Percentiles rank a stretch among this genome's conserved stretches.
Conservation (phyloP, 2,329 filamentous ascomycete species). For the Cladophialophora psammophila region DNA sequence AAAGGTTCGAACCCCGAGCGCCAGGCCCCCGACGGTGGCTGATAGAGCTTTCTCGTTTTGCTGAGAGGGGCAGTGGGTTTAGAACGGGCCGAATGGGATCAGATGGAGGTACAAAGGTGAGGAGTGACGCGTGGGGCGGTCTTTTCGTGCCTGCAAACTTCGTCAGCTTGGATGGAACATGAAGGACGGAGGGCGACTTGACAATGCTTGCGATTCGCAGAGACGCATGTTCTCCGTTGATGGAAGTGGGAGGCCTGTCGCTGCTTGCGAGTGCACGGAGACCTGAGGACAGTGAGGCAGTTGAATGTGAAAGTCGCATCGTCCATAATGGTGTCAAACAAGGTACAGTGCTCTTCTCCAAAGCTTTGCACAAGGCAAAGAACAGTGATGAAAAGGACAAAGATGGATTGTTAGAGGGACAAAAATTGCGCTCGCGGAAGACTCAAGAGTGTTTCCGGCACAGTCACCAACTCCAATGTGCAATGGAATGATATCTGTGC, state of each 20-base stretch:
- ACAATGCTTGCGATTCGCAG: background rate
- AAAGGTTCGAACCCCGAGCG: no score
- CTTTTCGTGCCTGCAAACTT: background rate
- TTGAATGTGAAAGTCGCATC: background rate
- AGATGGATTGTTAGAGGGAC: background rate
- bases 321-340: background rate
- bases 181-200: background rate
- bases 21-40: no score
- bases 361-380: constrained; percentile 21
- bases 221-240: background rate
- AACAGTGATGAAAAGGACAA: constrained; percentile 26
- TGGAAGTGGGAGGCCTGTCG: background rate
- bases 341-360: constrained; percentile 23
- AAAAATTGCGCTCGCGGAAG: constrained; percentile 29
- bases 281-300: background rate
- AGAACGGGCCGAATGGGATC: background rate
- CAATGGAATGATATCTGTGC: constrained; percentile 27
- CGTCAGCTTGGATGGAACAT: background rate
- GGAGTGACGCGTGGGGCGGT: background rate
- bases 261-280: background rate
- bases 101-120: background rate
- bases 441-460: constrained; percentile 24
- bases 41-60: background rate
- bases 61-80: background rate
- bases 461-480: constrained; percentile 28